A percentile compares a stretch with the other conserved stretches of the same genome.
phyloP scores from a whole-genome alignment of 371 early-diverging fungal species.

The Mucor mucedo region DNA sequence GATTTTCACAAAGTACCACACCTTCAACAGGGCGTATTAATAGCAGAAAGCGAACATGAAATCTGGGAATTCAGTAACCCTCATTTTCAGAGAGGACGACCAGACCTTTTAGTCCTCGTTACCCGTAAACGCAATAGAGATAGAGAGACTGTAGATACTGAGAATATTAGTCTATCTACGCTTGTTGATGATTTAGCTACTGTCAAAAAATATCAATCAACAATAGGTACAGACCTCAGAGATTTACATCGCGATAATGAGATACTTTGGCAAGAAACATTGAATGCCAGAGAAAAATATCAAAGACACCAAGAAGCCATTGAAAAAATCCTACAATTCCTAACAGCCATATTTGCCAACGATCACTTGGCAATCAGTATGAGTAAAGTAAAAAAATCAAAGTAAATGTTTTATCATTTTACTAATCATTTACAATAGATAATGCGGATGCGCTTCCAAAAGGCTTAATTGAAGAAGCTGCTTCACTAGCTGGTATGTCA shows the following conservation, averaged over 20 bases:
- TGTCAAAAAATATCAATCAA: conserved; percentile 82
- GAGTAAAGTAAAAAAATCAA: conserved; percentile 8
- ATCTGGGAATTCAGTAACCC: conserved; percentile 67
- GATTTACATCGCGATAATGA: conserved; percentile 75
- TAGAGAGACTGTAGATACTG: conserved; percentile 45
- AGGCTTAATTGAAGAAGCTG: conserved; percentile 48
- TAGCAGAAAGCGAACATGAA: conserved; percentile 63
- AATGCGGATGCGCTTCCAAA: conserved; percentile 24
- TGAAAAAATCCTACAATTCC: conserved; percentile 82
- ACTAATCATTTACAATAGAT: conserved; percentile 8
- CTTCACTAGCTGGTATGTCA: conserved; percentile 33
- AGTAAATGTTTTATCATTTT: not conserved
- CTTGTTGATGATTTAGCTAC: conserved; percentile 77
- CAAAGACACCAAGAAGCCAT: conserved; percentile 88
- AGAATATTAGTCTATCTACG: conserved; percentile 46
- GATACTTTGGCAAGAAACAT: conserved; percentile 82
- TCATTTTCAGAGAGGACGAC: conserved; percentile 56
- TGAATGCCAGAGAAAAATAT: conserved; percentile 75
- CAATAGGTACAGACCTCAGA: conserved; percentile 81
- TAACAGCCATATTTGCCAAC: conserved; percentile 68
- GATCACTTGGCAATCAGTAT: conserved; percentile 21
- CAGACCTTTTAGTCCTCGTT: conserved; percentile 57
- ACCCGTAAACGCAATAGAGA: conserved; percentile 56
- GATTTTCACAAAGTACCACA: conserved; percentile 85
- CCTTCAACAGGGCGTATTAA: conserved; percentile 75